These are phyloP conservation scores for Podosphaera fusca DNA, from an alignment of 2,329 filamentous ascomycete species.

Conservation along the genomic window DNA sequence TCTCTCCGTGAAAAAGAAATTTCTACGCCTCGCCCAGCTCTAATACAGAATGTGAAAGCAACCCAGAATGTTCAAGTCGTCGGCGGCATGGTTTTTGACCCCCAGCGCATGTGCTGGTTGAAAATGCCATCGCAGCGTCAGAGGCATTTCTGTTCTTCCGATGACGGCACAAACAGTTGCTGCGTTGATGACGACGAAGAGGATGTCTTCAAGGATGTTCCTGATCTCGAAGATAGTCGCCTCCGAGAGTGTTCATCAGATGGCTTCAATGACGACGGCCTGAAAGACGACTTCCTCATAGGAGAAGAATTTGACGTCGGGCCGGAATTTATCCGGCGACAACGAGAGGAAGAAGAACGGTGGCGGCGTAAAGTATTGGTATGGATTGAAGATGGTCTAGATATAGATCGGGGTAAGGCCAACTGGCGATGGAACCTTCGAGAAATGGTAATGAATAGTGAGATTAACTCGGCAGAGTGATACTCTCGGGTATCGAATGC, in stretches of 20 bases:
- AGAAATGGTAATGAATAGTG: conserved; percentile 24
- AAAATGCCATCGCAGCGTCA: conserved; percentile 35
- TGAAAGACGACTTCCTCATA: conserved; percentile 61
- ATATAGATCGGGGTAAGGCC: conserved; percentile 26
- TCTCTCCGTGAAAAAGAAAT: conserved; percentile 31
- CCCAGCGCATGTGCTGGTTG: conserved; percentile 91
- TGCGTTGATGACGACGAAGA: conserved; percentile 67
- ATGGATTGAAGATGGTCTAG: conserved; percentile 40
- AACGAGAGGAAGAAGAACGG: conserved; percentile 73
- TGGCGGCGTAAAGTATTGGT: conserved; percentile 75
- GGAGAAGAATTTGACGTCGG: conserved; percentile 96
- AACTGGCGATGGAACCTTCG: conserved; percentile 60
- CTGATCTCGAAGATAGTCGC: conserved; percentile 53
- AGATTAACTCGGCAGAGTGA: neutral
- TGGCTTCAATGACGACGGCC: conserved; percentile 29
- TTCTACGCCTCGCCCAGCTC: conserved; percentile 41
- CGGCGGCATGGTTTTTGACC: conserved; percentile 96
- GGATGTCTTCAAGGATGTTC: conserved; percentile 86
- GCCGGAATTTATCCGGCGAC: conserved; percentile 72
- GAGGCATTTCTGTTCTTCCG: conserved; percentile 24
- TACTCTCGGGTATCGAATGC: too few relatives aligned
- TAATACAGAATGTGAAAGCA: conserved; percentile 76
- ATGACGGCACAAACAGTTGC: conserved; percentile 37
- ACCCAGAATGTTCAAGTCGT: conserved; percentile 80
- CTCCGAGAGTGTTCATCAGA: conserved; percentile 20